Conservation (phyloP, 2,329 filamentous ascomycete species). For the Penicillium thymicola region DNA sequence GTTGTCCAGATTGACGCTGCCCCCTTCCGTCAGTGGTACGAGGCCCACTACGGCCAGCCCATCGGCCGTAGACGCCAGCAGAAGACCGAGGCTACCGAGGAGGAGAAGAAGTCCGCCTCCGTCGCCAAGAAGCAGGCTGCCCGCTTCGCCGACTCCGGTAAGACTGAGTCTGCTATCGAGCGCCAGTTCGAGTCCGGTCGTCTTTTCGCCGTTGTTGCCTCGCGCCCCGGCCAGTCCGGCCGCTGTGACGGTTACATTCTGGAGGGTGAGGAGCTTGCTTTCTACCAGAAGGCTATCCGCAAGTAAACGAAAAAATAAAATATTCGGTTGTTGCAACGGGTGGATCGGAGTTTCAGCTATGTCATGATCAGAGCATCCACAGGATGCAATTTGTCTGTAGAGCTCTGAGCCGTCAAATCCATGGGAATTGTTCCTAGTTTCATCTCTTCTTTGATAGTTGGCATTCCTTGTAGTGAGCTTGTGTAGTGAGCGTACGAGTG, state of each 20-base stretch:
- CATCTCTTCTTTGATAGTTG: slow-evolving; percentile 14
- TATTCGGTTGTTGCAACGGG: slow-evolving; percentile 27
- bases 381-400: slow-evolving; percentile 37
- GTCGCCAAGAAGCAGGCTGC: slow-evolving; percentile 96
- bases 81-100: slow-evolving; percentile 54
- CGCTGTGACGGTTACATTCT: slow-evolving; percentile 96
- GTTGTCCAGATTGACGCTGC: slow-evolving; percentile 98
- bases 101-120: slow-evolving; percentile 93
- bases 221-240: slow-evolving; percentile 93
- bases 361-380: slow-evolving; percentile 35
- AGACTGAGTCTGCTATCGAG: slow-evolving; percentile 90
- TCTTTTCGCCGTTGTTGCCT: slow-evolving; percentile 88
- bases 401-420: slow-evolving; percentile 38
- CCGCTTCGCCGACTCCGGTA: slow-evolving; percentile 76
- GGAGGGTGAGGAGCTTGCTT: slow-evolving; percentile 98
- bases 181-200: slow-evolving; percentile 99
- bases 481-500: not conserved
- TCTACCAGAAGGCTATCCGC: slow-evolving; percentile 99
- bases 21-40: slow-evolving; percentile 99
- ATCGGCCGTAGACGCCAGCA: slow-evolving; percentile 89
- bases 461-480: slow-evolving; percentile 1
- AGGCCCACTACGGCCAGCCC: slow-evolving; percentile 95
- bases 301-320: slow-evolving; percentile 65
- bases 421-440: slow-evolving; percentile 36
- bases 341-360: slow-evolving; percentile 41